A percentile compares a stretch with the other conserved stretches of the same genome.
Evolutionary conservation across 208 protist genomes (phyloP).

Genomic region (Leishmania major): DNA sequence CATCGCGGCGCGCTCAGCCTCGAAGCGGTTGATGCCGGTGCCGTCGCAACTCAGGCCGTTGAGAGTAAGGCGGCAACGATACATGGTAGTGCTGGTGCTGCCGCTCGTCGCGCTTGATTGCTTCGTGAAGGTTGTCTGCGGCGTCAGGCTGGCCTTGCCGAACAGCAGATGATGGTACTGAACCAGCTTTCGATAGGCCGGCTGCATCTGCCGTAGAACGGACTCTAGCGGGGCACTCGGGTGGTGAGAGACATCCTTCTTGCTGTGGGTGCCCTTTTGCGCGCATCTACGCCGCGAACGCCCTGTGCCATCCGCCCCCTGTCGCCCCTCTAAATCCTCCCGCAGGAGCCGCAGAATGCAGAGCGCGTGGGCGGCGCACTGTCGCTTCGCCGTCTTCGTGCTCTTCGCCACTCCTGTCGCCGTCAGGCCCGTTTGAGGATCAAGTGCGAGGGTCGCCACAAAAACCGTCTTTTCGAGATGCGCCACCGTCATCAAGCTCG

Average conservation of each 20-base stretch:
- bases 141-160: conserved; percentile 14
- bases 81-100: conserved; percentile 9
- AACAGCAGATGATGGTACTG: conserved; percentile 53
- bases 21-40: conserved; percentile 72
- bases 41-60: conserved; percentile 54
- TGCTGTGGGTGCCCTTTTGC: background rate
- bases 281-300: background rate
- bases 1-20: conserved; percentile 66
- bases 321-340: conserved; percentile 7
- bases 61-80: conserved; percentile 51
- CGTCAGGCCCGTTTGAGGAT: conserved; percentile 32
- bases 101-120: conserved; percentile 12
- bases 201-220: conserved; percentile 43
- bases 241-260: conserved; percentile 2
- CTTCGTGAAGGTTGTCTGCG: conserved; percentile 35
- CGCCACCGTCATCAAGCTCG: conserved; percentile 35
- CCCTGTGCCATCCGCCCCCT: background rate
- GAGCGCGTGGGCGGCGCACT: conserved; percentile 71
- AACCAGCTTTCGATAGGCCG: conserved; percentile 46
- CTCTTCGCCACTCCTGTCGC: conserved; percentile 56
- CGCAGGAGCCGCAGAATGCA: conserved; percentile 40
- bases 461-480: conserved; percentile 37
- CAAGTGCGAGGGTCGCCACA: conserved; percentile 56
- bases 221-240: conserved; percentile 15
- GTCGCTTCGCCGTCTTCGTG: conserved; percentile 54